A percentile compares a stretch with the other conserved stretches of the same genome.
Evolutionary conservation across 106 monocot species (phyloP).

Genomic region (Acorus gramineus): DNA sequence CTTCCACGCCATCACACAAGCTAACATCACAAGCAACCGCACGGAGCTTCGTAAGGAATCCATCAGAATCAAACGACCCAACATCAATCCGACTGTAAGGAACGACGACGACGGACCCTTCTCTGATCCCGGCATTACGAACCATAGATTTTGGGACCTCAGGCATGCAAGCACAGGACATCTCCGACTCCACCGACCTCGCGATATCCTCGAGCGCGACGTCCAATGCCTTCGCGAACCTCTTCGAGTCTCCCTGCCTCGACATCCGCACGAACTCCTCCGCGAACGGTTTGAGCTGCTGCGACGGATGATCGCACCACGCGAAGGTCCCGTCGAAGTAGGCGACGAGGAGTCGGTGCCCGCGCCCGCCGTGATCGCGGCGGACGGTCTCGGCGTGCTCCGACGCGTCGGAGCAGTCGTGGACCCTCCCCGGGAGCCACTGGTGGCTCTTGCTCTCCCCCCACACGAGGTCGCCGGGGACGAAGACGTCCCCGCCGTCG

Average conservation of each 20-base stretch:
- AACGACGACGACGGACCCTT: background rate
- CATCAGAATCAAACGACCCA: background rate
- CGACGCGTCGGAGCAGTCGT: constrained; percentile 20
- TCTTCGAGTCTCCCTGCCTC: constrained; percentile 25
- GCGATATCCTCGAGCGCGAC: constrained; percentile 25
- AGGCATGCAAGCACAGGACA: constrained; percentile 33
- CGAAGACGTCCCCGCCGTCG: constrained; percentile 2
- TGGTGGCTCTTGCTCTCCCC: constrained; percentile 43
- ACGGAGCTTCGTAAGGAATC: too few relatives aligned
- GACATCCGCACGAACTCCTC: constrained; percentile 24
- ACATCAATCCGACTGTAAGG: constrained; percentile 6
- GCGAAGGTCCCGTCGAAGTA: constrained; percentile 17
- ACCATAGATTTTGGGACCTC: background rate
- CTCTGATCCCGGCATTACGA: background rate
- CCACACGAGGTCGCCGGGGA: constrained; percentile 56
- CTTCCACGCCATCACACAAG: too few relatives aligned
- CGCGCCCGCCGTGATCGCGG: background rate
- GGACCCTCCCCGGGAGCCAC: constrained; percentile 68
- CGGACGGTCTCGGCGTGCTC: constrained; percentile 3
- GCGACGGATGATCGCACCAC: constrained; percentile 28
- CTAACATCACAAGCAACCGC: too few relatives aligned
- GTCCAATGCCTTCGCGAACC: constrained; percentile 32
- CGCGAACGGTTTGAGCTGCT: constrained; percentile 40
- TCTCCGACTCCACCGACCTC: constrained; percentile 13
- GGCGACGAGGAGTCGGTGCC: constrained; percentile 18